Evolutionary conservation across 2,329 filamentous ascomycete genomes (phyloP), one percentile per base, ranked within the genome.

Genomic region (Pezicula neosporulosa): DNA sequence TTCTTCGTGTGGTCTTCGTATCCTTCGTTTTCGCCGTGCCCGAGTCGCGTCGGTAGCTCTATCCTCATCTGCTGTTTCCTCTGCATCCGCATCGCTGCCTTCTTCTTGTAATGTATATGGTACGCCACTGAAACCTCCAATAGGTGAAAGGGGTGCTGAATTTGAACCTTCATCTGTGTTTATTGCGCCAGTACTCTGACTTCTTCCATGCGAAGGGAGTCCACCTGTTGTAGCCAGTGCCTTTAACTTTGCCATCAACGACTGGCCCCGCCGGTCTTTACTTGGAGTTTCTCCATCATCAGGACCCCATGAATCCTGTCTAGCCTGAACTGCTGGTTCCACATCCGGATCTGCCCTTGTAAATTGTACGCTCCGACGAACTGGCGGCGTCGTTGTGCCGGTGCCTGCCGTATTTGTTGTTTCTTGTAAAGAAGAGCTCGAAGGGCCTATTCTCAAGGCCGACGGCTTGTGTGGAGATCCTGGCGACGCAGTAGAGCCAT

Each of bases 31-130:
- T 68, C 79, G 85, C 69, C 81, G 88, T 30, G 75, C 75, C 55
- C 78, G 80, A 2, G 69, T 61, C 27, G 70, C 63, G 48, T 75
- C 73, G 13, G 71, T 65, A n/a, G 70, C 62, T 16, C 72, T 72
- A n/a, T 77, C 78, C 64, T 96, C 92, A 48, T 91, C 90, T 0
- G 85, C 89, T 42, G 90, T 96, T 65, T 94, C 90, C 66, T 96
- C 92, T 1, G 86, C 89, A 66, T 88, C 86, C 13, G 77, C 83
- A 66, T 92, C 89, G 66, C 84, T 89, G 18, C 82, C 83, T 55
- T 78, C 79, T 53, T 80, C 78, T 53, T 70, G 66, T 50, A 83
- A 66, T 1, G 77, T 81, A 18, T 77, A 73, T 9, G 79, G 79
- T 56, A 82, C 73, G 51, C 75, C 73, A 75, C 70, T 19, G 68